Base-by-base conservation (phyloP, 1,139 yeast genomes). In the Nakaseomyces glabratus region DNA sequence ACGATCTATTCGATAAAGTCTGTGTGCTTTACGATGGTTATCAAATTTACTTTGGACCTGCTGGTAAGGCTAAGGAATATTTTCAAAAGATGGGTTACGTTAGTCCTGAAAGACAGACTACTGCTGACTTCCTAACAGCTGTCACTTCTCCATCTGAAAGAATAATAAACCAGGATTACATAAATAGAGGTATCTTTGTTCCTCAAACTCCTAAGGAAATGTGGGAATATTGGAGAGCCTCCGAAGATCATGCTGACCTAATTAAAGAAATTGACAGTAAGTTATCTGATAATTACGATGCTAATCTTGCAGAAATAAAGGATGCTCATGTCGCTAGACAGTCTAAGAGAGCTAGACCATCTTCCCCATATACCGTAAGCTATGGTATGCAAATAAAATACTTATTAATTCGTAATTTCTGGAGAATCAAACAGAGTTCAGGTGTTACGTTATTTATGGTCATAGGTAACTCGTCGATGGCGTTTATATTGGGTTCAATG, bases 181-280 rank as follows among this genome's bases (percentile, higher is more conserved):
- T 35, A 7, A 56, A 57, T 35, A 51, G 60, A 11, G 88, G 84
- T 1, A 67, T 47, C 40, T 28, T 25, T 29, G 85, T 78, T 23
- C 93, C 93, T 22, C 63, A 67, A 38, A 74, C 85, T 6, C 69
- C 90, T 4, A 61, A 63, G 33, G 90, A 82, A 49, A 80, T 81
- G 52, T 75, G 71, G 37, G 61, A 60, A 3, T 68, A 69, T 50
- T 82, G 90, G 90, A 66, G 62, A 44, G 56, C 60, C 10, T 76
- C 85, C 2, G 66, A 68, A 4, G 70, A 75, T 39, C 71, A 72
- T 48, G 47, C 55, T 2, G 54, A 52, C 3, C 52, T 69, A 13
- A 37, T 58, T 17, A 37, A 37, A 12, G 69, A 68, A 35, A 60
- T 69, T 43, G 70, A 66, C 11, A 51, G 50, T 11, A 62, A 52